Evolutionary conservation across 1,284 basidiomycete species (phyloP), one percentile per base, ranked within the genome.

Genomic region (Wolfiporia cocos): DNA sequence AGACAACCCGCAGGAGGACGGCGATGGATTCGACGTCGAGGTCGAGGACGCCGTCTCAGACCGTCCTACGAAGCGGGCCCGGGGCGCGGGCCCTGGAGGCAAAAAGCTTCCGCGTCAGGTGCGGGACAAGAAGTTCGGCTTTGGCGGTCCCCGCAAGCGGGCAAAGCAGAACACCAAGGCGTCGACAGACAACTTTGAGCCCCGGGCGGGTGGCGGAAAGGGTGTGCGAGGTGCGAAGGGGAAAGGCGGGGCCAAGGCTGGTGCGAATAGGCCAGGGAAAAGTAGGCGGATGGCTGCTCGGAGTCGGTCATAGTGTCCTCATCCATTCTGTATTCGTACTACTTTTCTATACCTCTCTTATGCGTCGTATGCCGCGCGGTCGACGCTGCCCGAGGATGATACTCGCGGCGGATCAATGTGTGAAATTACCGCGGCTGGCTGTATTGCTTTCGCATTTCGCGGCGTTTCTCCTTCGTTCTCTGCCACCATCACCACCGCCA

Each of bases 31-130:
- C 57, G 89, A 92, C 51, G 74, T 93, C 44, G 86, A 84, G 0
- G 80, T 93, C 38, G 89, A 93, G 59, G 84, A 92, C 51, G 90
- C 88, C 11, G 78, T 92, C 48, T 69, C 85, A 17, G 84, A 85
- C 49, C 73, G 78, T n/a, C 79, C 85, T 2, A 63, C 74, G 2
- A 86, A 87, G 55, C 80, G 80, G 18, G 59, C 69, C 14, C 71
- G 65, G 41, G 62, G 66, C 29, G 60, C 63, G 37, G 62, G 59
- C n/a, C 66, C 59, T 18, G 53, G 57, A 26, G 58, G 52, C 28
- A 58, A 56, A 54, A 48, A 66, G 52, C 66, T 88, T 48, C 71
- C 79, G 31, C 80, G 90, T n/a, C 62, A 69, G 20, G 76, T 70
- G 9, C 76, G 90, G 29, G 84, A 94, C 59, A 63, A 75, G 52